A percentile compares a stretch with the other conserved stretches of the same genome.
Conservation (phyloP, 805 yeast genomes). For the Kregervanrija delftensis region DNA sequence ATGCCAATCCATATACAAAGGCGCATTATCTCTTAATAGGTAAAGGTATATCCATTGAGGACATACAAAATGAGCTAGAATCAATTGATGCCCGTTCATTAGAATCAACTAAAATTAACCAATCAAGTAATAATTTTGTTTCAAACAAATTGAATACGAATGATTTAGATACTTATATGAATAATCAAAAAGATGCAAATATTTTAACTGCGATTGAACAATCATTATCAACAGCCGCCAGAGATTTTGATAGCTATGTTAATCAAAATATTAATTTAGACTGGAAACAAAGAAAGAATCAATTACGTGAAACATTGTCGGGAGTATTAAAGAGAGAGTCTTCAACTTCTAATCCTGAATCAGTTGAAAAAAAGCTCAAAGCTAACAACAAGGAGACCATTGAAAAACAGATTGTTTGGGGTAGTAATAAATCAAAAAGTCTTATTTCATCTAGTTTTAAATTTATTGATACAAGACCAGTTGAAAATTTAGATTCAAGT, state of each 20-base stretch:
- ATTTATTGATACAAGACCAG: constrained; percentile 24
- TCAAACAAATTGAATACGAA: background rate
- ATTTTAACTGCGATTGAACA: constrained; percentile 79
- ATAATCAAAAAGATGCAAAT: constrained; percentile 72
- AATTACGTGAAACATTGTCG: constrained; percentile 68
- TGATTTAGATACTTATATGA: constrained; percentile 55
- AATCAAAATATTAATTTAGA: constrained; percentile 68
- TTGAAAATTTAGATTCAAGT: constrained; percentile 12
- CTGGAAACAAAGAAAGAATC: constrained; percentile 76
- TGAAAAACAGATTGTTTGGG: constrained; percentile 24
- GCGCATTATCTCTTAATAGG: constrained; percentile 88
- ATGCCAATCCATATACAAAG: constrained; percentile 44
- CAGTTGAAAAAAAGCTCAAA: constrained; percentile 15
- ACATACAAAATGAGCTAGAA: constrained; percentile 57
- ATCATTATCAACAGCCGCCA: constrained; percentile 62
- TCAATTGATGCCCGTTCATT: constrained; percentile 27
- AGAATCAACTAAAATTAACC: constrained; percentile 7
- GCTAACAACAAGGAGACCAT: constrained; percentile 12
- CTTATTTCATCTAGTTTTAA: constrained; percentile 23
- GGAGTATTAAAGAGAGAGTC: constrained; percentile 32
- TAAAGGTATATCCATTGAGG: constrained; percentile 82
- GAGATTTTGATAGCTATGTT: constrained; percentile 76
- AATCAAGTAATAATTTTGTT: background rate
- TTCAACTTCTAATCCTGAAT: constrained; percentile 6
- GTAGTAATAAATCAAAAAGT: constrained; percentile 19